These are phyloP conservation scores for Ajuga chamaepitys DNA, from an alignment of 257 asterid genomes.

Conservation along the genomic window DNA sequence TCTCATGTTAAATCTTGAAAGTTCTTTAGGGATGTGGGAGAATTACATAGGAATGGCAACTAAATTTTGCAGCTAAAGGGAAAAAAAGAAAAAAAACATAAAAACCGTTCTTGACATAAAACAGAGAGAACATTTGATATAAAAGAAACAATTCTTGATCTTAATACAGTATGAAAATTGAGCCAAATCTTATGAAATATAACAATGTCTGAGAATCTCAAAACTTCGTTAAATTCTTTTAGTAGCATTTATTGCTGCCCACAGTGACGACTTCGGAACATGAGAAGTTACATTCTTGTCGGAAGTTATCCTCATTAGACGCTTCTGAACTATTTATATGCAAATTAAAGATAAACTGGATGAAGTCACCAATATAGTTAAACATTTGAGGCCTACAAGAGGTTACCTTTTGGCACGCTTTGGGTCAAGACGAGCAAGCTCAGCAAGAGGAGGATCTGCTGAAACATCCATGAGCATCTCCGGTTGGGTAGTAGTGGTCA, in stretches of 20 bases:
- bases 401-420: conserved; percentile 93
- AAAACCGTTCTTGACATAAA: too few relatives aligned
- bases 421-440: conserved; percentile 92
- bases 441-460: conserved; percentile 76
- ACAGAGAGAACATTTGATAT: too few relatives aligned
- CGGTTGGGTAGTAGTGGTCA: conserved; percentile 69
- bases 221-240: too few relatives aligned
- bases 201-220: too few relatives aligned
- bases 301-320: not conserved
- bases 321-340: not conserved
- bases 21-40: too few relatives aligned
- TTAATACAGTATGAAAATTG: too few relatives aligned
- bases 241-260: not conserved
- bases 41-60: too few relatives aligned
- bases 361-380: not conserved
- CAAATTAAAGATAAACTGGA: not conserved
- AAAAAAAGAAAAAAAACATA: too few relatives aligned
- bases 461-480: conserved; percentile 78
- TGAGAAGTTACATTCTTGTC: not conserved
- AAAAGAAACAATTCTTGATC: too few relatives aligned
- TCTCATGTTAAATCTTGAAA: too few relatives aligned
- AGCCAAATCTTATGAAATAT: too few relatives aligned
- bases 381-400: not conserved
- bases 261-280: not conserved
- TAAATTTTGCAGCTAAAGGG: too few relatives aligned